Base-by-base conservation (phyloP, 805 yeast species). In the Ogataea nitratoaversa region DNA sequence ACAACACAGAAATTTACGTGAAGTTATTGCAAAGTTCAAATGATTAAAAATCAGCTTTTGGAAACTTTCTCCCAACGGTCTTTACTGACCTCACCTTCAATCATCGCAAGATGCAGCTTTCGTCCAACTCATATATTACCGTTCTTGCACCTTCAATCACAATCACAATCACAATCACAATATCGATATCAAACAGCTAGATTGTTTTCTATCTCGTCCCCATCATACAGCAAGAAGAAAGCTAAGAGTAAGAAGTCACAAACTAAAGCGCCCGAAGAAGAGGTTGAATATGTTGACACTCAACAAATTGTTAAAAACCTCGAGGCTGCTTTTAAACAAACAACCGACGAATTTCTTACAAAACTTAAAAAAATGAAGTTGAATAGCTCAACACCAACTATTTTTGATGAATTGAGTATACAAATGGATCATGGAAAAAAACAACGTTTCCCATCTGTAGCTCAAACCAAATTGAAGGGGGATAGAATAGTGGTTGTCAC, bases 401-500 rank as follows among this genome's bases (percentile, higher is more conserved):
- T 82, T 16, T 85, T 88, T 50, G 83, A 84, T 57, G 58, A 70
- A 4, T 60, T 89, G 43, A 59, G 59, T 30, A 72, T 91, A 14
- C 65, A 67, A 14, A 52, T 75, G 3, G 72, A 70, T 27, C 71
- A 74, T 32, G 68, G 73, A 12, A 67, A 71, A 37, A 59, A 66
- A 2, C 71, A 71, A 2, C 25, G 34, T 8, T 83, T 82, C 56
- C 73, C 78, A 2, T 69, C 79, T 23, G 63, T 87, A 22, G 95
- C 95, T 1, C 82, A 81, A 45, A 82, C 91, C 3, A 66, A 83
- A 0, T 50, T 78, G 38, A 82, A 82, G 49, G 93, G 91, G 2
- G 73, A 85, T 51, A 71, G 78, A 49, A 68, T 87, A 38, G 63
- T 76, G 24, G 76, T 91, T n/a, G n/a, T n/a, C n/a, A 88, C 96